phyloP scores from a whole-genome alignment of 345 rosid species.

The Cardamine chenopodiifolia region DNA sequence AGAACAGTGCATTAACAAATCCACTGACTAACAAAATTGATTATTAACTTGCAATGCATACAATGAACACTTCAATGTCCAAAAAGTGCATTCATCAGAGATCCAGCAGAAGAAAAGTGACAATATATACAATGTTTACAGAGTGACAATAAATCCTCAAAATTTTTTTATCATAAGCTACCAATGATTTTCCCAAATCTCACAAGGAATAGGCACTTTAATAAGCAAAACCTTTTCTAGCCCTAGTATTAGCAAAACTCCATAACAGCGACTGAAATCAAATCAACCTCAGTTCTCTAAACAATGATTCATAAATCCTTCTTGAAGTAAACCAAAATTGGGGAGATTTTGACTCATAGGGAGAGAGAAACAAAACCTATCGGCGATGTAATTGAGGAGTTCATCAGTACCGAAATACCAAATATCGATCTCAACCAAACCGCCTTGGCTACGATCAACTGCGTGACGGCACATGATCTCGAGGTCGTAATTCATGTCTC shows the following conservation, averaged over 20 bases:
- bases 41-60: neutral
- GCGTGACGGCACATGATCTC: slow-evolving; percentile 50
- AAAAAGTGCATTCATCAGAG: neutral
- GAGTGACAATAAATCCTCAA: neutral
- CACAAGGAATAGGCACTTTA: neutral
- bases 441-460: slow-evolving; percentile 62
- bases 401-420: slow-evolving; percentile 46
- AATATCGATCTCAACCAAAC: slow-evolving; percentile 47
- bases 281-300: neutral
- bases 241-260: neutral
- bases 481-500: slow-evolving; percentile 2
- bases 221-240: neutral
- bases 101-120: neutral
- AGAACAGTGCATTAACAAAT: neutral
- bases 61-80: neutral
- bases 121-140: no score
- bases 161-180: neutral
- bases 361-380: slow-evolving; percentile 37
- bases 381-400: slow-evolving; percentile 54
- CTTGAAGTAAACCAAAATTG: neutral
- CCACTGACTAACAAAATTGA: neutral
- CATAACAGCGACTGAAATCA: neutral
- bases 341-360: neutral
- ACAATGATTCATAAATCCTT: neutral
- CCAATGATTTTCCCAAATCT: neutral